These are phyloP conservation scores for Pseudoturritis turrita DNA, from an alignment of 345 rosid genomes.

Conservation along the genomic window DNA sequence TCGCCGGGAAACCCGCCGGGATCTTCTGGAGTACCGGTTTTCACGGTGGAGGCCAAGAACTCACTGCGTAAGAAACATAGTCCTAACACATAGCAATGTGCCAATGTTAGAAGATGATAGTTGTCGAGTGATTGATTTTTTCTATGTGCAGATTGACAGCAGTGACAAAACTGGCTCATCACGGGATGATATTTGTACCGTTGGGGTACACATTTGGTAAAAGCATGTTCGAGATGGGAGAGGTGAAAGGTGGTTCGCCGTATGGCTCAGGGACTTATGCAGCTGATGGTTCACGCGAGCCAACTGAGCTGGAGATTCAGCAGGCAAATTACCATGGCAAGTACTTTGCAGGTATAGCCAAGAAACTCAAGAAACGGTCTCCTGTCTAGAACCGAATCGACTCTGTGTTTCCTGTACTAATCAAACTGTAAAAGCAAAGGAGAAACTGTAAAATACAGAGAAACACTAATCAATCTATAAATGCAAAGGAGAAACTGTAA, in stretches of 20 bases:
- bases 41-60: conserved; percentile 97
- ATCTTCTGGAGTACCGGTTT: conserved; percentile 98
- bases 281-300: conserved; percentile 74
- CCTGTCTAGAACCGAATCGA: neutral
- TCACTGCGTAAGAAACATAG: conserved; percentile 66
- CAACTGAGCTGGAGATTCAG: conserved; percentile 72
- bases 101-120: neutral
- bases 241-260: conserved; percentile 88
- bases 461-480: neutral
- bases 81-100: neutral
- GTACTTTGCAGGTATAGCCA: conserved; percentile 74
- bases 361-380: conserved; percentile 47
- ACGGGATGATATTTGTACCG: conserved; percentile 90
- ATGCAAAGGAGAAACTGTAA: conserved; percentile 1
- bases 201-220: conserved; percentile 81
- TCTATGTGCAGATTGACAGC: conserved; percentile 62
- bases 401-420: neutral
- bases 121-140: neutral
- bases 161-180: conserved; percentile 79
- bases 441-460: conserved; percentile 6
- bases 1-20: conserved; percentile 96
- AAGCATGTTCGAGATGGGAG: conserved; percentile 83
- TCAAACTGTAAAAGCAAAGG: conserved; percentile 8
- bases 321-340: conserved; percentile 87
- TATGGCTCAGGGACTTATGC: conserved; percentile 96